Evolutionary conservation across 192 early-diverging fungal species (phyloP).

Genomic region (Coemansia sp.): DNA sequence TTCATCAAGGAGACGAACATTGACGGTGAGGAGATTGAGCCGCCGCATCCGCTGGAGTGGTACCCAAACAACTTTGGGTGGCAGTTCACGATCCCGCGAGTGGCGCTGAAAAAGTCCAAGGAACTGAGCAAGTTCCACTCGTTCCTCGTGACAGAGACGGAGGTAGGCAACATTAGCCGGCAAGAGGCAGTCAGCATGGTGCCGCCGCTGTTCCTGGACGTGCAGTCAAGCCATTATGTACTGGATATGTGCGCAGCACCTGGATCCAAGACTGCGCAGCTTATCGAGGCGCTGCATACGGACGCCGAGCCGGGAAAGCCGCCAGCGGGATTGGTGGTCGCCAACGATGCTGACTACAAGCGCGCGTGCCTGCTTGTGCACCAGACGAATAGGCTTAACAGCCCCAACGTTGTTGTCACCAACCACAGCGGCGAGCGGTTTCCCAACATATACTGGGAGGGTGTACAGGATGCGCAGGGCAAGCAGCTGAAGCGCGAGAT

Average conservation of each 20-base stretch:
- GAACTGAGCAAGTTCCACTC: conserved; percentile 82
- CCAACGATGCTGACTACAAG: conserved; percentile 93
- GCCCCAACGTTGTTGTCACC: conserved; percentile 88
- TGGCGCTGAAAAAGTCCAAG: conserved; percentile 70
- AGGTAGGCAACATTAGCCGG: conserved; percentile 93
- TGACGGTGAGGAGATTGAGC: conserved; percentile 71
- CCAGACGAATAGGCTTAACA: conserved; percentile 92
- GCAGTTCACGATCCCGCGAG: conserved; percentile 77
- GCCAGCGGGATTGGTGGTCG: conserved; percentile 83
- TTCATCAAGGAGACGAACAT: conserved; percentile 53
- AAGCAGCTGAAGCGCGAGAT: conserved; percentile 19
- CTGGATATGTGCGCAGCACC: conserved; percentile 98
- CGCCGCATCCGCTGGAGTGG: conserved; percentile 80
- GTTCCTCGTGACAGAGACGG: conserved; percentile 97
- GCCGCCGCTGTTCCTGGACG: conserved; percentile 89
- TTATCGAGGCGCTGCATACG: conserved; percentile 74
- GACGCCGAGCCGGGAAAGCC: conserved; percentile 55
- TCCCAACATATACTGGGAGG: conserved; percentile 66
- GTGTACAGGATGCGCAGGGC: conserved; percentile 5
- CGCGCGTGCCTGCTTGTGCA: conserved; percentile 92
- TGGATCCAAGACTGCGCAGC: conserved; percentile 96
- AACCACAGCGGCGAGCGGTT: conserved; percentile 94
- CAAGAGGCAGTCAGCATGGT: conserved; percentile 99
- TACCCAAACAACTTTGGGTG: conserved; percentile 89
- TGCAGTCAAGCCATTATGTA: conserved; percentile 81